These are phyloP conservation scores for Wakefieldia striispora DNA, from an alignment of 768 basidiomycete species.

Conservation along the genomic window DNA sequence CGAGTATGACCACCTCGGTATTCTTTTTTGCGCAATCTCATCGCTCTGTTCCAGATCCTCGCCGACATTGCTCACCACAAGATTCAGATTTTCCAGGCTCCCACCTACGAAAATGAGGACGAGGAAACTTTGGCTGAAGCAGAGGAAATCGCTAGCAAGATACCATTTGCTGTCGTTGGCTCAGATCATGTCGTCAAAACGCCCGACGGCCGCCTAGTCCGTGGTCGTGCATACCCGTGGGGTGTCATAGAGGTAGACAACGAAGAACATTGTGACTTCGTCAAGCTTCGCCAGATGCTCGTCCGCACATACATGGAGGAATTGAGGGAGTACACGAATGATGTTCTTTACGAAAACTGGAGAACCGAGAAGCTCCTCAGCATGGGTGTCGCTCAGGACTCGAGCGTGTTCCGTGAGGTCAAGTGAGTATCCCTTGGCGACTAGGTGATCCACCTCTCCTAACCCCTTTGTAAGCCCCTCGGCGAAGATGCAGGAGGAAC, in stretches of 20 bases:
- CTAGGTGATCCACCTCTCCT: constrained; percentile 6
- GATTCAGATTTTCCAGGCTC: constrained; percentile 98
- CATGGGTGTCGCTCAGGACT: constrained; percentile 98
- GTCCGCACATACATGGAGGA: constrained; percentile 99
- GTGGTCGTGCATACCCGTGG: constrained; percentile 97
- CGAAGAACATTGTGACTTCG: constrained; percentile 98
- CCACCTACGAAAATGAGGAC: constrained; percentile 96
- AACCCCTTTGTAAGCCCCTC: constrained; percentile 66
- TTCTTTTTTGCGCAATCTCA: not conserved
- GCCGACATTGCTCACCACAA: constrained; percentile 93
- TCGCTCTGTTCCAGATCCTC: constrained; percentile 58
- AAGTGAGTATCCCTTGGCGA: constrained; percentile 61
- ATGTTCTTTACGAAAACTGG: constrained; percentile 97
- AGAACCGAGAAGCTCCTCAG: constrained; percentile 91
- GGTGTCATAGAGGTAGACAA: constrained; percentile 99
- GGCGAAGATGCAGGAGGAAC: constrained; percentile 93
- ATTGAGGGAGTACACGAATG: constrained; percentile 94
- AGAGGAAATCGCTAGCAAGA: constrained; percentile 97
- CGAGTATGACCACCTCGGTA: constrained; percentile 50
- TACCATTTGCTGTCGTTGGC: constrained; percentile 97
- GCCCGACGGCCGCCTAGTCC: constrained; percentile 86
- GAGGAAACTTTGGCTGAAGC: constrained; percentile 97
- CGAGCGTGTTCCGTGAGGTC: constrained; percentile 98
- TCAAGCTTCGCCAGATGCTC: constrained; percentile 99
- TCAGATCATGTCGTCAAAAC: constrained; percentile 82